A percentile compares a stretch with the other conserved stretches of the same genome.
Conservation (phyloP, 345 rosid species). For the Turnera subulata region DNA sequence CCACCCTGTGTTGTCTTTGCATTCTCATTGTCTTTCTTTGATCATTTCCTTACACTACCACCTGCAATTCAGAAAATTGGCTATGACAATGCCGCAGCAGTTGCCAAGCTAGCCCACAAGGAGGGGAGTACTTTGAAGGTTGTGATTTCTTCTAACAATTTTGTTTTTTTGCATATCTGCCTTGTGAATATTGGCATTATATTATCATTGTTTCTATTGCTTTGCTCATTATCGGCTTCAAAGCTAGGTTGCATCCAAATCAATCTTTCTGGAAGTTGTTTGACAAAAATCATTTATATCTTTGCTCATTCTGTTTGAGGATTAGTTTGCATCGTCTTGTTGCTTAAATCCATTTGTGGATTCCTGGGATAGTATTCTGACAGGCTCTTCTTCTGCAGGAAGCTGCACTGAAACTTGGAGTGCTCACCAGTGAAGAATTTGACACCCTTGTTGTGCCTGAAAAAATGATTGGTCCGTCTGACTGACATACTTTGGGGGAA, state of each 20-base stretch:
- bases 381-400: slow-evolving; percentile 43
- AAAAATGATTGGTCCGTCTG: slow-evolving; percentile 91
- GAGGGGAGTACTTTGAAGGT: slow-evolving; percentile 94
- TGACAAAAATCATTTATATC: not conserved
- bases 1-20: slow-evolving; percentile 10
- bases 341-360: too few relatives aligned
- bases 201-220: too few relatives aligned
- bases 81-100: slow-evolving; percentile 94
- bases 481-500: slow-evolving; percentile 25
- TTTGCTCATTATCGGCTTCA: too few relatives aligned
- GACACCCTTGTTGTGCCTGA: slow-evolving; percentile 90
- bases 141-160: slow-evolving; percentile 9
- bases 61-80: slow-evolving; percentile 73
- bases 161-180: too few relatives aligned
- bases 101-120: slow-evolving; percentile 97
- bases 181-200: too few relatives aligned
- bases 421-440: slow-evolving; percentile 74
- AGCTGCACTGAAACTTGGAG: slow-evolving; percentile 71
- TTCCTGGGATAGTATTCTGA: not conserved
- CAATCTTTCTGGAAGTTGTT: not conserved
- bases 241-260: too few relatives aligned
- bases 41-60: not conserved
- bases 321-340: too few relatives aligned
- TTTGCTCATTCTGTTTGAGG: too few relatives aligned
- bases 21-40: not conserved